Conservation (phyloP, 1,139 yeast genomes). For the Blastobotrys apis region DNA sequence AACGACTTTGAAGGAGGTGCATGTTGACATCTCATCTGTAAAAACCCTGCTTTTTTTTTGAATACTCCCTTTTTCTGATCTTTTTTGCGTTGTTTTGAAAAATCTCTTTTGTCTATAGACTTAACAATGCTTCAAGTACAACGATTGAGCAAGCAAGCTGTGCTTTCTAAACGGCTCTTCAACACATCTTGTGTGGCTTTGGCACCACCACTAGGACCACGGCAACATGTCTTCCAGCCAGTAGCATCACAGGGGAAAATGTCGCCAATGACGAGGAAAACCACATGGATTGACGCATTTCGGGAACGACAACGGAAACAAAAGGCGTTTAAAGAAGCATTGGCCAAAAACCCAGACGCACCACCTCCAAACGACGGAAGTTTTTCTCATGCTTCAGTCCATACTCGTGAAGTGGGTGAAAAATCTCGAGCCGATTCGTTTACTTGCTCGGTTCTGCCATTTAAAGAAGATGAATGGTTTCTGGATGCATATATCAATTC, state of each 20-base stretch:
- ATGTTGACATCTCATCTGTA: too few species aligned
- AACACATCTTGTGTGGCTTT: neutral
- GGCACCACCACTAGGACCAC: neutral
- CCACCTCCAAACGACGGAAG: conserved; percentile 61
- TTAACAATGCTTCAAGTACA: neutral
- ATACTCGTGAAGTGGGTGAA: conserved; percentile 63
- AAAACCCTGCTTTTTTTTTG: too few species aligned
- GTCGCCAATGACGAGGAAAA: conserved; percentile 37
- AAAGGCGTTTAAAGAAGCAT: conserved; percentile 4
- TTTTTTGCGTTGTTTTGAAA: too few species aligned
- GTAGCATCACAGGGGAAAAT: conserved; percentile 31
- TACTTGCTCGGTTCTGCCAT: conserved; percentile 68
- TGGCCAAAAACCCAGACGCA: conserved; percentile 36
- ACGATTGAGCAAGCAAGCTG: neutral
- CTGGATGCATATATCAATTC: conserved; percentile 87
- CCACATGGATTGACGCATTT: conserved; percentile 82
- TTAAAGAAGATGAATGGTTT: conserved; percentile 75
- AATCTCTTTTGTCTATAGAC: too few species aligned
- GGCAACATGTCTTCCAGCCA: conserved; percentile 33
- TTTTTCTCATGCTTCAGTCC: conserved; percentile 51
- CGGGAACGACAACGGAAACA: conserved; percentile 54
- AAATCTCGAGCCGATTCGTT: conserved; percentile 74
- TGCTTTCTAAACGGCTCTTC: neutral
- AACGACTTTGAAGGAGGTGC: too few species aligned
- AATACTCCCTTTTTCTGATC: too few species aligned